Conservation (phyloP, 2,329 filamentous ascomycete genomes). For the Botrytis elliptica region DNA sequence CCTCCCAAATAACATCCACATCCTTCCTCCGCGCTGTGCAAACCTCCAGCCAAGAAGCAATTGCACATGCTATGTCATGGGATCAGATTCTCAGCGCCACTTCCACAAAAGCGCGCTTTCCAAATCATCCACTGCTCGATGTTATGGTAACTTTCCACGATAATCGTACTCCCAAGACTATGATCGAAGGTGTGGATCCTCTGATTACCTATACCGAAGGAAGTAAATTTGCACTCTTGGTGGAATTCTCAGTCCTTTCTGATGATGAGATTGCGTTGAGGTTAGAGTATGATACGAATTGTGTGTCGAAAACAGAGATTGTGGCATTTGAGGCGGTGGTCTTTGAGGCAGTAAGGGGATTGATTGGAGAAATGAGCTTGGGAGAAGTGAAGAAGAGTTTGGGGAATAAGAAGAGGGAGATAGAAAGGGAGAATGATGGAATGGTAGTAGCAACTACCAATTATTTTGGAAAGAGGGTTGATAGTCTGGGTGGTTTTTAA, state of each 20-base stretch:
- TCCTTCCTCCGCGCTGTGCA: constrained; percentile 26
- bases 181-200: not conserved
- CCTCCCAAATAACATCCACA: not conserved
- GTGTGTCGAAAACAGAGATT: constrained; percentile 2
- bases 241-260: not conserved
- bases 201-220: constrained; percentile 13
- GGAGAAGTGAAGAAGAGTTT: not conserved
- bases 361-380: not conserved
- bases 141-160: constrained; percentile 34
- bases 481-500: not conserved
- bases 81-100: constrained; percentile 35
- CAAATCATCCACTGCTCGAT: constrained; percentile 32
- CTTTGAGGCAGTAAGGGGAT: not conserved
- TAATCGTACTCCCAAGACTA: not conserved
- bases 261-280: not conserved
- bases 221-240: constrained; percentile 11
- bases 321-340: not conserved
- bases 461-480: constrained; percentile 6
- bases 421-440: not conserved
- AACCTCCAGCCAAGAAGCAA: constrained; percentile 30
- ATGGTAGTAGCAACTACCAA: not conserved
- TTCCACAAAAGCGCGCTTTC: constrained; percentile 15
- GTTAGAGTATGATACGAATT: constrained; percentile 7
- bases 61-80: constrained; percentile 39
- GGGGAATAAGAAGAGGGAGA: not conserved